Percentiles rank a stretch among this genome's conserved stretches.
Conservation (phyloP, 1,139 yeast species). For the Taphrina wiesneri region DNA sequence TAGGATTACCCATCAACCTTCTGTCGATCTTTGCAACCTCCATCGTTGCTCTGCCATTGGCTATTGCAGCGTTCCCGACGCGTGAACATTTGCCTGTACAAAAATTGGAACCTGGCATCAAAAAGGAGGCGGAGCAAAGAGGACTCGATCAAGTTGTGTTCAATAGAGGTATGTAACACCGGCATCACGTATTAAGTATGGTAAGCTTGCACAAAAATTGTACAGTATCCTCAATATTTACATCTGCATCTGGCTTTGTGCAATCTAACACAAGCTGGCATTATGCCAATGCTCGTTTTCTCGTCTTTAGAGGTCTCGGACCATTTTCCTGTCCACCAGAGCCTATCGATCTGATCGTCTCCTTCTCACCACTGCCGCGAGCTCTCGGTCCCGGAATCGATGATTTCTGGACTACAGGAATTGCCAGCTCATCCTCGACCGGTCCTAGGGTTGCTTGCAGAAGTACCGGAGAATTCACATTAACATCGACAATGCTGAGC, state of each 20-base stretch:
- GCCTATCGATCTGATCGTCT: not conserved
- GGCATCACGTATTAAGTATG: not conserved
- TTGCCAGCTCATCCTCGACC: constrained; percentile 8
- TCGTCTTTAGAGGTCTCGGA: constrained; percentile 13
- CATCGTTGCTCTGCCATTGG: constrained; percentile 86
- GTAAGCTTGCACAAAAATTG: not conserved
- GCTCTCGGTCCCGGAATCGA: constrained; percentile 10
- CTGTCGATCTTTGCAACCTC: constrained; percentile 85
- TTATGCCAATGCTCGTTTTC: constrained; percentile 8
- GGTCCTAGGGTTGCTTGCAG: not conserved
- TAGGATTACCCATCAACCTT: constrained; percentile 68
- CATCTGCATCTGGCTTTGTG: not conserved
- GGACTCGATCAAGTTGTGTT: constrained; percentile 14
- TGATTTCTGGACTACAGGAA: not conserved
- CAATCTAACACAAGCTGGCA: not conserved
- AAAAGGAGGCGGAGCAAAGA: not conserved
- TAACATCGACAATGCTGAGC: constrained; percentile 14
- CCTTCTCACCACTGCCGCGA: constrained; percentile 19
- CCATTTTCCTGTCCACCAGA: constrained; percentile 13
- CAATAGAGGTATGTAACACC: constrained; percentile 26
- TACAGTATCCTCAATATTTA: not conserved
- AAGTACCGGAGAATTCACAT: not conserved
- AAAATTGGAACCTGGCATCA: constrained; percentile 7
- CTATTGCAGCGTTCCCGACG: constrained; percentile 84
- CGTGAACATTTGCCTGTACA: constrained; percentile 4